A percentile compares a stretch with the other conserved stretches of the same genome.
These are phyloP conservation scores for Metschnikowia hibisci DNA, from an alignment of 805 yeast genomes.

Conservation along the genomic window DNA sequence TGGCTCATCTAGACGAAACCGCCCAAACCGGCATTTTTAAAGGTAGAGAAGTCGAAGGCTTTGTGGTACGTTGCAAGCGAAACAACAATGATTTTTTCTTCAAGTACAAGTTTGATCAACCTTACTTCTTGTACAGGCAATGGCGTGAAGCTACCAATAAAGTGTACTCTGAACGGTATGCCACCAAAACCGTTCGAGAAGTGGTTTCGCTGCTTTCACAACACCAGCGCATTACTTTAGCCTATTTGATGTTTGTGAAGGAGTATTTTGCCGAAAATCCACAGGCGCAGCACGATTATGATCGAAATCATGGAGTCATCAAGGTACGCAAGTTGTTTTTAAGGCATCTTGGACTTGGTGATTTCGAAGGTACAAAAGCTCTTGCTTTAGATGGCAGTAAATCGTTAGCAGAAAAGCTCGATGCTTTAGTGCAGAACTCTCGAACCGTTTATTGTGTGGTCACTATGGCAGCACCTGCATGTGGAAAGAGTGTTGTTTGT, in stretches of 20 bases:
- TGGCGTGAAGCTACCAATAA: slow-evolving; percentile 82
- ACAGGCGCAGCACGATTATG: slow-evolving; percentile 41
- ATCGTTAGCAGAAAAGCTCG: slow-evolving; percentile 17
- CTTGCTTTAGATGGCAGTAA: slow-evolving; percentile 42
- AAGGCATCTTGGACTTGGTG: slow-evolving; percentile 38
- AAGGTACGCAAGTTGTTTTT: slow-evolving; percentile 66
- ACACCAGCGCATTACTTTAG: slow-evolving; percentile 58
- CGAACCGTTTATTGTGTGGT: slow-evolving; percentile 53
- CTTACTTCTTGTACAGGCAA: slow-evolving; percentile 84
- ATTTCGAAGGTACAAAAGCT: slow-evolving; percentile 56
- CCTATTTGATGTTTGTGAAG: slow-evolving; percentile 65
- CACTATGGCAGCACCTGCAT: slow-evolving; percentile 87
- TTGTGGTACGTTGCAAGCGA: slow-evolving; percentile 70
- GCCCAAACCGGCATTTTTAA: slow-evolving; percentile 67
- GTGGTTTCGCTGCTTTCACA: slow-evolving; percentile 31
- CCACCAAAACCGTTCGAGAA: slow-evolving; percentile 18
- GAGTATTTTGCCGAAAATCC: slow-evolving; percentile 52
- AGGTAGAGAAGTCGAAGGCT: slow-evolving; percentile 82
- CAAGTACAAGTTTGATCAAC: slow-evolving; percentile 94
- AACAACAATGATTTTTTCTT: slow-evolving; percentile 59
- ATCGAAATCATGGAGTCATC: slow-evolving; percentile 67
- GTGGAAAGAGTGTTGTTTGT: slow-evolving; percentile 89
- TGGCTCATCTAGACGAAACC: slow-evolving; percentile 50
- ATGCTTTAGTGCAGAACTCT: slow-evolving; percentile 20
- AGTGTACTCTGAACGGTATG: slow-evolving; percentile 38